Evolutionary conservation across 1,284 basidiomycete genomes (phyloP).

Genomic region (Rhodotorula sp.): DNA sequence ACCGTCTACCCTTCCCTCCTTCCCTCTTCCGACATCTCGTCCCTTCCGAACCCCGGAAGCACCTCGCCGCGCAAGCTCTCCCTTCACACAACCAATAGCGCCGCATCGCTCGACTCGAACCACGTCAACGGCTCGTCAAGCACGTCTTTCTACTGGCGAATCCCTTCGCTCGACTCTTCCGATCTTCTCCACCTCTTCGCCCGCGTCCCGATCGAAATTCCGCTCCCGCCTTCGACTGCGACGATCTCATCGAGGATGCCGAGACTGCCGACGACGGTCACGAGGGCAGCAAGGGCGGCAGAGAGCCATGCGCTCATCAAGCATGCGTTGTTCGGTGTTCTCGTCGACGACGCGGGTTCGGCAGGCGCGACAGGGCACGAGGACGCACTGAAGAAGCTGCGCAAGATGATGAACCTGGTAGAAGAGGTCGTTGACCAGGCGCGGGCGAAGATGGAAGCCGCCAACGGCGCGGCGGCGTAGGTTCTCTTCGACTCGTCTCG

Average conservation of each 20-base stretch:
- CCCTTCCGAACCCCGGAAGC: not conserved
- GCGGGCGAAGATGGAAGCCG: not conserved
- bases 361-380: not conserved
- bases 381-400: not conserved
- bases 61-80: constrained; percentile 12
- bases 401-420: not conserved
- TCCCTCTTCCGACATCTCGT: not conserved
- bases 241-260: not conserved
- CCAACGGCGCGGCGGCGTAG: not conserved
- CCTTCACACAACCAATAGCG: not conserved
- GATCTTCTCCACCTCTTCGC: constrained; percentile 6
- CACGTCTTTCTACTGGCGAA: not conserved
- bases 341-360: not conserved
- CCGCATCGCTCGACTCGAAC: not conserved
- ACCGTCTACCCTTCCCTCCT: not conserved
- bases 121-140: not conserved
- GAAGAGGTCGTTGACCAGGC: constrained; percentile 1
- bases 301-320: constrained; percentile 14
- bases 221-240: not conserved
- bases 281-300: not conserved
- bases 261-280: not conserved
- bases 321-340: not conserved
- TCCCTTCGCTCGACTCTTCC: not conserved
- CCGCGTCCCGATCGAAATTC: constrained; percentile 20
- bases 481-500: not conserved